These are phyloP conservation scores for Coniochaeta pulveracea DNA, from an alignment of 2,329 filamentous ascomycete genomes.

Conservation along the genomic window DNA sequence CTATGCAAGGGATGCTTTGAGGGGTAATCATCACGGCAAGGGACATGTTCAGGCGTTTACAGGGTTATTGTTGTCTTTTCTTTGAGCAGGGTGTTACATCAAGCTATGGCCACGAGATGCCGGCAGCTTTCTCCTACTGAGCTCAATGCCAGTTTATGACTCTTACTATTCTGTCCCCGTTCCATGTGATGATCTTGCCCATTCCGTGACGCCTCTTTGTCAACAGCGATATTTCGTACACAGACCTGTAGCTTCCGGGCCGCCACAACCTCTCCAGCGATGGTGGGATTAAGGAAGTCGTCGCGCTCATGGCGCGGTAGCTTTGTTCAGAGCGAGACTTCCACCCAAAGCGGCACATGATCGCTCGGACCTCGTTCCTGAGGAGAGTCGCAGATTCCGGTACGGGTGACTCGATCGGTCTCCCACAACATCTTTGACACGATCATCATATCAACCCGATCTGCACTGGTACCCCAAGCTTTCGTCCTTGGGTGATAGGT, in stretches of 20 bases:
- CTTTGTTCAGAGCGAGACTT: constrained; percentile 9
- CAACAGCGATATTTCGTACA: not conserved
- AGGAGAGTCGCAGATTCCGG: constrained; percentile 22
- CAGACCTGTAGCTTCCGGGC: not conserved
- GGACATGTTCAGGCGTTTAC: constrained; percentile 28
- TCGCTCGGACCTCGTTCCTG: constrained; percentile 38
- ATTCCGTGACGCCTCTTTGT: too few species aligned
- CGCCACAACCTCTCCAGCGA: not conserved
- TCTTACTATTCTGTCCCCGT: too few species aligned
- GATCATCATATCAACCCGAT: constrained; percentile 40
- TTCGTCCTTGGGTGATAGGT: constrained; percentile 33
- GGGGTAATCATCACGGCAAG: constrained; percentile 22
- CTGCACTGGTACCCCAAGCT: constrained; percentile 36
- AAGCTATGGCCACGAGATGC: constrained; percentile 22
- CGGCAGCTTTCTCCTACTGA: constrained; percentile 15
- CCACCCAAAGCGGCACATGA: constrained; percentile 38
- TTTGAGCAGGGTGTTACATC: constrained; percentile 29
- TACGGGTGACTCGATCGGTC: constrained; percentile 11
- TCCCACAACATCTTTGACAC: constrained; percentile 23
- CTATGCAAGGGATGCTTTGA: constrained; percentile 13
- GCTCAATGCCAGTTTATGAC: constrained; percentile 24
- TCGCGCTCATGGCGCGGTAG: not conserved
- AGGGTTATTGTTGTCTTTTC: constrained; percentile 27
- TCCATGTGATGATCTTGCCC: not conserved
- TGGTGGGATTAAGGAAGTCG: not conserved